A percentile compares a stretch with the other conserved stretches of the same genome.
These are phyloP conservation scores for Lavandula angustifolia DNA, from an alignment of 257 asterid genomes.

Conservation along the genomic window DNA sequence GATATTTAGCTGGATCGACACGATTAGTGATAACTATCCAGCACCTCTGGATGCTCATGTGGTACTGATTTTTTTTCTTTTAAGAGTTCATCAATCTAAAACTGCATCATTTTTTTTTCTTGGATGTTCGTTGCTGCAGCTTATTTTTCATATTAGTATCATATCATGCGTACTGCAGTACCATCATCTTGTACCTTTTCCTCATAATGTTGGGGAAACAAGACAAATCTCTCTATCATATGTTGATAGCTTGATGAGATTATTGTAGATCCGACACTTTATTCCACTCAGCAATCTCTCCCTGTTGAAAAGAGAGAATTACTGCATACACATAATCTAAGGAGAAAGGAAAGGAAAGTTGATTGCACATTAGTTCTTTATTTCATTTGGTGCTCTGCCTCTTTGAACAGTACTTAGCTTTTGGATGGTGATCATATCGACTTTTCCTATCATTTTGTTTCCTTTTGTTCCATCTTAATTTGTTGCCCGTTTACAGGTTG, in stretches of 20 bases:
- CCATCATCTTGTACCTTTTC: neutral
- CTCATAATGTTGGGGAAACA: neutral
- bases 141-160: neutral
- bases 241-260: too few species aligned
- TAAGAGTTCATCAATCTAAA: slow-evolving; percentile 6
- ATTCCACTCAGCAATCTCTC: too few species aligned
- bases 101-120: neutral
- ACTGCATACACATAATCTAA: too few species aligned
- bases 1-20: slow-evolving; percentile 95
- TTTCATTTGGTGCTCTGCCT: slow-evolving; percentile 12
- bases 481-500: slow-evolving; percentile 57
- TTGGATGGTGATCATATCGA: neutral
- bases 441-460: neutral
- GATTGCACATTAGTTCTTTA: neutral
- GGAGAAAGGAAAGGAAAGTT: too few species aligned
- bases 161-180: neutral
- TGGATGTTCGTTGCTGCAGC: slow-evolving; percentile 13
- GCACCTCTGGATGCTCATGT: slow-evolving; percentile 83
- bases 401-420: slow-evolving; percentile 5
- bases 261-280: too few species aligned
- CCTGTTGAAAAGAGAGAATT: too few species aligned
- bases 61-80: slow-evolving; percentile 48
- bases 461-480: slow-evolving; percentile 15
- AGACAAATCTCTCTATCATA: too few species aligned
- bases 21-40: slow-evolving; percentile 72